Base-by-base conservation (phyloP, 345 rosid genomes). In the Brassica rapa region DNA sequence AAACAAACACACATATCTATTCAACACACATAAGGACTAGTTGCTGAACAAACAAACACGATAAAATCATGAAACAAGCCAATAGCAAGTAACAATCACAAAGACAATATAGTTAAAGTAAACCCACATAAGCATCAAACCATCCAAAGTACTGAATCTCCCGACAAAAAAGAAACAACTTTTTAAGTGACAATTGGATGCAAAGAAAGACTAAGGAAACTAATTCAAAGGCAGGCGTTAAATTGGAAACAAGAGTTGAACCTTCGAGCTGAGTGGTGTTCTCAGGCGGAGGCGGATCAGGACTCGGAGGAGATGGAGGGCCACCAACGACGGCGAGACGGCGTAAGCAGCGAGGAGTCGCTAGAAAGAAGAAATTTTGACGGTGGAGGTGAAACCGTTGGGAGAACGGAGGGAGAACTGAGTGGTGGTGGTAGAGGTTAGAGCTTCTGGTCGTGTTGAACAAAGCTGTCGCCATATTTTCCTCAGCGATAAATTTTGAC, bases 241-340 rank as follows among this genome's bases (percentile, higher is more conserved):
- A 39, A 11, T 30, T 29, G 11, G 74, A 46, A 62, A 62, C 41
- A 72, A 60, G 67, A 69, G 65, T 30, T 11, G 16, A 65, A 91
- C 96, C 96, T 79, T 35, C 43, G 71, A 72, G 78, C 11, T 39
- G 77, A 81, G 61, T 57, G 1, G 85, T 70, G 69, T 82, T 77
- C 21, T 72, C 81, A 39, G 77, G 77, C 6, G 86, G 89, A 61
- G 65, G 33, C 1, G 86, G 92, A 49, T 87, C 90, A 62, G 87
- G 77, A 23, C 80, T 67, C 11, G 87, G 81, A 29, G 89, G 67
- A 79, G 89, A 73, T 24, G 86, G 82, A 53, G 86, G 70, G 23
- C 84, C 66, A 56, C 81, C 83, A 23, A 24, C 73, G 68, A 81
- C 87, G 1, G 85, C 70, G 72, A 80, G 68, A 61, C 81, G 66